These are phyloP conservation scores for Pythium brachiatum DNA, from an alignment of 352 stramenopile species.

Conservation along the genomic window DNA sequence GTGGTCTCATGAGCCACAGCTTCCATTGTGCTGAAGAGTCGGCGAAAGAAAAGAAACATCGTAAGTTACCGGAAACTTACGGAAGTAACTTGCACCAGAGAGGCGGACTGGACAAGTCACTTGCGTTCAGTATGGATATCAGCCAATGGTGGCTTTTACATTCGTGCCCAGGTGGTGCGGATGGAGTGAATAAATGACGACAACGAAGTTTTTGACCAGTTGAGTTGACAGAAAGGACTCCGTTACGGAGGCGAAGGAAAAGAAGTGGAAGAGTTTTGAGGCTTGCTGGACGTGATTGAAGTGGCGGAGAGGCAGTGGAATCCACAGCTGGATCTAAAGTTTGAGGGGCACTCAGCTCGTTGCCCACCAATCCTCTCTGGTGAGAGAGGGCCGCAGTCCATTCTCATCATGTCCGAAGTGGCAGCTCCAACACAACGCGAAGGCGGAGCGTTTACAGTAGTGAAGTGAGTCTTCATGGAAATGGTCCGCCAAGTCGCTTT, in stretches of 20 bases:
- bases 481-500: no score
- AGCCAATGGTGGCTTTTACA: background rate
- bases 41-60: conserved; percentile 1
- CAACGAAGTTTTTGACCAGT: background rate
- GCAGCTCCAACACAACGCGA: no score
- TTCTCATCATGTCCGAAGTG: no score
- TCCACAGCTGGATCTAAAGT: background rate
- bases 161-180: background rate
- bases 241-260: no score
- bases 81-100: background rate
- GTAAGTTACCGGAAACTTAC: background rate
- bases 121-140: background rate
- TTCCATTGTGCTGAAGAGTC: background rate
- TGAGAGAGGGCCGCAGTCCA: no score
- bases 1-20: background rate
- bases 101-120: background rate
- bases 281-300: background rate
- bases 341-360: background rate
- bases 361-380: background rate
- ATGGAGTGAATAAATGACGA: background rate
- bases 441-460: no score
- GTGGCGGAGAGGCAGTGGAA: background rate
- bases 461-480: no score
- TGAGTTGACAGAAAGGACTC: background rate
- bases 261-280: background rate